A percentile compares a stretch with the other conserved stretches of the same genome.
Conservation (phyloP, 495 filamentous ascomycete species). For the Hyaloscypha variabilis region DNA sequence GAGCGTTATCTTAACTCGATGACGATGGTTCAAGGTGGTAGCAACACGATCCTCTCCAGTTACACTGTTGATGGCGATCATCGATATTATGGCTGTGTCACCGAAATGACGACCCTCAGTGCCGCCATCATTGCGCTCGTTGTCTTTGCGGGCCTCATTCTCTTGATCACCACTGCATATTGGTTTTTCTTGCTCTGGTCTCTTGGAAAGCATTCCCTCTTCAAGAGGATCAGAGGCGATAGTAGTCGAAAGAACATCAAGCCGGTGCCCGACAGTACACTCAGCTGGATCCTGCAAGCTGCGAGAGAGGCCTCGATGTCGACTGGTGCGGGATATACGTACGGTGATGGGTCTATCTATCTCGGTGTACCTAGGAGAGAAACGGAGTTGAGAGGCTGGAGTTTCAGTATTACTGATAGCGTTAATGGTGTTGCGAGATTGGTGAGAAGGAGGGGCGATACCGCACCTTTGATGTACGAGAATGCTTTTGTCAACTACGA, state of each 20-base stretch:
- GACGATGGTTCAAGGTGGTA: slow-evolving; percentile 12
- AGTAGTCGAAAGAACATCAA: slow-evolving; percentile 2
- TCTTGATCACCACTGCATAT: slow-evolving; percentile 5
- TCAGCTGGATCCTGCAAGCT: slow-evolving; percentile 12
- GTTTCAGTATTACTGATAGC: background rate
- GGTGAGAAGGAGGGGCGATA: background rate
- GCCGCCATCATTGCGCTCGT: background rate
- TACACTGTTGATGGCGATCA: background rate
- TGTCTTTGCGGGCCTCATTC: background rate
- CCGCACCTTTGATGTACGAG: background rate
- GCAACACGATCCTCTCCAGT: background rate
- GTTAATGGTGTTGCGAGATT: background rate
- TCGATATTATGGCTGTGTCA: background rate
- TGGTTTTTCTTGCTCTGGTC: slow-evolving; percentile 1
- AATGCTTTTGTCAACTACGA: background rate
- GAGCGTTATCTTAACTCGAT: slow-evolving; percentile 2
- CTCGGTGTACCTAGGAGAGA: background rate
- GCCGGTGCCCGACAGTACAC: slow-evolving; percentile 7
- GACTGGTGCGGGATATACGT: background rate
- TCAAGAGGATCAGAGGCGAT: background rate
- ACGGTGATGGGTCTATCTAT: background rate
- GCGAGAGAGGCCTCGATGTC: background rate
- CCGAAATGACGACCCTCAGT: background rate
- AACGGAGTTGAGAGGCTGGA: background rate
- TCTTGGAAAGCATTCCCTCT: background rate